Conservation (phyloP, 1,284 basidiomycete species). For the Mycena citricolor region DNA sequence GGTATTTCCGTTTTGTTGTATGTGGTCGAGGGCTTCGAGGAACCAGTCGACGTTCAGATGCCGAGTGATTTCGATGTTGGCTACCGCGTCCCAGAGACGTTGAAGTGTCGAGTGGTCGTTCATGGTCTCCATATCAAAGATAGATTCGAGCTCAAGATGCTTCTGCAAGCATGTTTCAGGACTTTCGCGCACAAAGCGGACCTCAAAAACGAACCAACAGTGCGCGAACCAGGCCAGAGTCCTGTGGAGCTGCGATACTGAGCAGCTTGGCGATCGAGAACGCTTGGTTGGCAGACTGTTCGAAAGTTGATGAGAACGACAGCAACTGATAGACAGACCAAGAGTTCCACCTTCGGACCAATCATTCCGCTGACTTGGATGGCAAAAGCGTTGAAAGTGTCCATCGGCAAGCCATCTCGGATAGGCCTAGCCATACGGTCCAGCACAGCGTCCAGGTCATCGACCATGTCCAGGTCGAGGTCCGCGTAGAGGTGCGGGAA, state of each 20-base stretch:
- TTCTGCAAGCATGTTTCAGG: conserved; percentile 38
- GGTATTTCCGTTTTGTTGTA: conserved; percentile 40
- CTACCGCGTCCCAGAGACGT: conserved; percentile 57
- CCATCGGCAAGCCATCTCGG: conserved; percentile 49
- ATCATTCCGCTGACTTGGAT: conserved; percentile 51
- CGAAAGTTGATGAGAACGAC: conserved; percentile 9
- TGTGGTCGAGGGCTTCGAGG: conserved; percentile 38
- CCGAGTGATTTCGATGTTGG: conserved; percentile 62
- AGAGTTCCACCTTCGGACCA: conserved; percentile 49
- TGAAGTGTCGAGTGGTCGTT: conserved; percentile 52
- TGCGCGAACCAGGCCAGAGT: conserved; percentile 51
- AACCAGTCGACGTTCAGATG: conserved; percentile 41
- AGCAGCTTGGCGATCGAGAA: conserved; percentile 60
- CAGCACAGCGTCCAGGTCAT: conserved; percentile 53
- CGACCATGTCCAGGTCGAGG: conserved; percentile 34
- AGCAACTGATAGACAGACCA: conserved; percentile 4
- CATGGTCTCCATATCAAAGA: conserved; percentile 54
- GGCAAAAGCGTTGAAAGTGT: conserved; percentile 51
- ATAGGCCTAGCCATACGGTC: conserved; percentile 54
- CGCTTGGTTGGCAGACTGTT: conserved; percentile 56
- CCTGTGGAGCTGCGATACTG: conserved; percentile 61
- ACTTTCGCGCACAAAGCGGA: conserved; percentile 2
- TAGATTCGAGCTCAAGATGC: conserved; percentile 48
- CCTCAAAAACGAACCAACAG: conserved; percentile 36
- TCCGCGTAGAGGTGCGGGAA: conserved; percentile 70